These are phyloP conservation scores for Hyphodiscus hymeniophilus DNA, from an alignment of 495 filamentous ascomycete species.

Conservation along the genomic window DNA sequence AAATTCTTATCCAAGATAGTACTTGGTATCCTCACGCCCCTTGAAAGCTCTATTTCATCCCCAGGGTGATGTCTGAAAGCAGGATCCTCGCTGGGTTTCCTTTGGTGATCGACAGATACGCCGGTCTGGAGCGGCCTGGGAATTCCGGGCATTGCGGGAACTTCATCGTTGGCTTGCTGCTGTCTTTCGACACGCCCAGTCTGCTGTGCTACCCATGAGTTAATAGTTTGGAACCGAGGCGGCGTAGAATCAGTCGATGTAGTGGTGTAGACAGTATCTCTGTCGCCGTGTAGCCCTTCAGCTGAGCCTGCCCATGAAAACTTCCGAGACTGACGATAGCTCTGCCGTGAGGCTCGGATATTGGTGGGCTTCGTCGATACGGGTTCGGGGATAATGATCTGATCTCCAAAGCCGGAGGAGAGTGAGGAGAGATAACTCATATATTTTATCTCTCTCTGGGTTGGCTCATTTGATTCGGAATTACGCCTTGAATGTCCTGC, in stretches of 20 bases:
- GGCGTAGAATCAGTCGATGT: slow-evolving; percentile 39
- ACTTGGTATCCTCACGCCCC: slow-evolving; percentile 19
- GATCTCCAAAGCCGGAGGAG: slow-evolving; percentile 47
- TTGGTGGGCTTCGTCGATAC: slow-evolving; percentile 1
- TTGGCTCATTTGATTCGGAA: slow-evolving; percentile 25
- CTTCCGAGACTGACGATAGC: slow-evolving; percentile 8
- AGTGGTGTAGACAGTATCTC: slow-evolving; percentile 30
- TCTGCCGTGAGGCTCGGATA: slow-evolving; percentile 1
- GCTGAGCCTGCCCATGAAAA: slow-evolving; percentile 18
- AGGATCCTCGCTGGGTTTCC: slow-evolving; percentile 15
- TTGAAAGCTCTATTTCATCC: slow-evolving; percentile 14
- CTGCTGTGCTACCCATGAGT: slow-evolving; percentile 57
- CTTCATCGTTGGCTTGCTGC: slow-evolving; percentile 3
- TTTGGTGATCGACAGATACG: slow-evolving; percentile 5
- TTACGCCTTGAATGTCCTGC: slow-evolving; percentile 7
- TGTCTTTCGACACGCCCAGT: slow-evolving; percentile 14
- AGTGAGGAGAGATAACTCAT: slow-evolving; percentile 40
- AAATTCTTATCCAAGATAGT: slow-evolving; percentile 19
- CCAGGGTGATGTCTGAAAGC: slow-evolving; percentile 21
- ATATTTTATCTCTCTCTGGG: slow-evolving; percentile 26
- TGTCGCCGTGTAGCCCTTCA: background rate
- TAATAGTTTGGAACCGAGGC: slow-evolving; percentile 43
- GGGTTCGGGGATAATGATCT: slow-evolving; percentile 34
- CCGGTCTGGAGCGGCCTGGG: slow-evolving; percentile 8
- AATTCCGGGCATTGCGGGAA: slow-evolving; percentile 16